Conservation (phyloP, 305 asterid genomes). For the Fraxinus sp. region DNA sequence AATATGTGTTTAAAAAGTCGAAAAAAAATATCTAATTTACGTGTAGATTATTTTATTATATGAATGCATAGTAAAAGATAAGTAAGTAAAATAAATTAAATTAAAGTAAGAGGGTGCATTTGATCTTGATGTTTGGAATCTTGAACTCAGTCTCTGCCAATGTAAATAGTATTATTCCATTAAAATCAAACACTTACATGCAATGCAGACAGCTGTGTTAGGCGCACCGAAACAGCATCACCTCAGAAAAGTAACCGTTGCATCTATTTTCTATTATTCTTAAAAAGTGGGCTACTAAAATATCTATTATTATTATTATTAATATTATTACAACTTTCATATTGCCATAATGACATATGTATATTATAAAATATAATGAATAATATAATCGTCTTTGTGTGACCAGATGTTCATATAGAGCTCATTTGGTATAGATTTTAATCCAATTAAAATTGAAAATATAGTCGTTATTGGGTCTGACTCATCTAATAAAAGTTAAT, state of each 20-base stretch:
- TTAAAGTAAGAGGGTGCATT: too few species aligned
- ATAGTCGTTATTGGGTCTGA: too few species aligned
- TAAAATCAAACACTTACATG: background rate
- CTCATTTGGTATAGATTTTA: too few species aligned
- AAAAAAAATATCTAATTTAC: too few species aligned
- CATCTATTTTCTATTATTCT: conserved; percentile 3
- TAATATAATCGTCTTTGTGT: background rate
- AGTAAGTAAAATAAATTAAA: too few species aligned
- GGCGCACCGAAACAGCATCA: background rate
- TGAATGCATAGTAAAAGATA: too few species aligned
- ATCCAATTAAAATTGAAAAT: too few species aligned
- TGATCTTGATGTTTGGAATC: background rate
- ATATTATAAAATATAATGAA: background rate
- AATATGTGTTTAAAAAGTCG: too few species aligned
- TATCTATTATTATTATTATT: background rate
- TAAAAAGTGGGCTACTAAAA: background rate
- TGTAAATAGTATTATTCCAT: background rate
- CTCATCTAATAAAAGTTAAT: too few species aligned
- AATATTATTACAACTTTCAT: background rate
- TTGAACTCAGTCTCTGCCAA: background rate
- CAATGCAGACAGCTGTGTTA: background rate
- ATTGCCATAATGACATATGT: background rate
- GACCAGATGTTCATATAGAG: background rate
- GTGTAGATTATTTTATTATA: too few species aligned
- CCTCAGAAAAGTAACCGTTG: conserved; percentile 2